Conservation (phyloP, 805 yeast species). For the Brettanomyces bruxellensis region DNA sequence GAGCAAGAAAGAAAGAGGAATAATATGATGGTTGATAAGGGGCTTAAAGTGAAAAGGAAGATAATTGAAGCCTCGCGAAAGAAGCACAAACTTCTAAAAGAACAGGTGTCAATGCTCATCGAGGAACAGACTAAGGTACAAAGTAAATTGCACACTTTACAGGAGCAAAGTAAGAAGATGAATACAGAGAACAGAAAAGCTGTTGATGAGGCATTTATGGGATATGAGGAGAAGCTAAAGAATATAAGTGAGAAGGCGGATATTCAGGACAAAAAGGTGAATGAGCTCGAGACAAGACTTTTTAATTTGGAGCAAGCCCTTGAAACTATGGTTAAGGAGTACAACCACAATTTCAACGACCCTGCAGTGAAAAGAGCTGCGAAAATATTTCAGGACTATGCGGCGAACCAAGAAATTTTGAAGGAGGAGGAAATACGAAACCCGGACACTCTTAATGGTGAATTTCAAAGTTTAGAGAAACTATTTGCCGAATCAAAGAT, state of each 20-base stretch:
- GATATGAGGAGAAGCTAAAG: neutral
- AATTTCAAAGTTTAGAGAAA: neutral
- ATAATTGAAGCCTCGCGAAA: conserved; percentile 22
- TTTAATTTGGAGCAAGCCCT: conserved; percentile 38
- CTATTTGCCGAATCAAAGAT: neutral
- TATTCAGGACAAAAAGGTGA: neutral
- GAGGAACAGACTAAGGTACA: conserved; percentile 17
- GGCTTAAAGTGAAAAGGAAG: conserved; percentile 25
- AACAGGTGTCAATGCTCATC: conserved; percentile 6
- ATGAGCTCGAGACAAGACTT: neutral
- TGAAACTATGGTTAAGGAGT: conserved; percentile 40
- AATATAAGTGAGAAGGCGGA: neutral
- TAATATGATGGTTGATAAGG: conserved; percentile 21
- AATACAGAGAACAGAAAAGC: neutral
- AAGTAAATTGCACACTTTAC: conserved; percentile 13
- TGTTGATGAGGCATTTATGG: neutral
- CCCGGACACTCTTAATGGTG: neutral
- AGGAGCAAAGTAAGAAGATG: neutral
- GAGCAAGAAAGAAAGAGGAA: conserved; percentile 10
- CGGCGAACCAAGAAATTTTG: conserved; percentile 27
- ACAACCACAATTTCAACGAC: conserved; percentile 81
- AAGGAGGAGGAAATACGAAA: neutral
- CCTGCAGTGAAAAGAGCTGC: conserved; percentile 75
- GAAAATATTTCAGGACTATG: conserved; percentile 39
- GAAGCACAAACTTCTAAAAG: conserved; percentile 10